Base-by-base conservation (phyloP, 2,329 filamentous ascomycete genomes). In the Metarhizium brunneum region DNA sequence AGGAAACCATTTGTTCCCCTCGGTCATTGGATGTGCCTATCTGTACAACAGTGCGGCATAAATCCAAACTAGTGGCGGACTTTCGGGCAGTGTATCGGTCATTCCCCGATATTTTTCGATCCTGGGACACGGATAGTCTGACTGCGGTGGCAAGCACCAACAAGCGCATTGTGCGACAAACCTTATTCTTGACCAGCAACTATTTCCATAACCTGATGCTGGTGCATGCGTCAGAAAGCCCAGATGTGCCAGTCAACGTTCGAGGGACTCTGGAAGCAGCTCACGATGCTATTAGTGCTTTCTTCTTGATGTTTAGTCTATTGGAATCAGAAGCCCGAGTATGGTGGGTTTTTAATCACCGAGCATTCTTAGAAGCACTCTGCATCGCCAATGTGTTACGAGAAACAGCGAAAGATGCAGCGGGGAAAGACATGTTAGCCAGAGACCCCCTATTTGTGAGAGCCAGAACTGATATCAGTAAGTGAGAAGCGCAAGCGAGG, bases 281-380 rank as follows among this genome's bases (percentile, higher is more conserved):
- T 0, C 84, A 90, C 62, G 86, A 88, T 65, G 88, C 88, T 4
- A 82, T 92, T 50, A 80, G 78, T 48, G 76, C 86, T 1, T 92
- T 91, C 66, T 91, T 92, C 67, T 76, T 90, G 56, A 76, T 91
- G 6, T 88, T 85, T 69, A 75, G 74, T 42, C 71, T 89, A 13
- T 84, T 91, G 59, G 82, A 86, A 61, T 75, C 76, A 16, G 88
- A 92, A 71, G 86, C 87, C 1, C 79, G 84, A 14, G 87, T 91
- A 1, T 92, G 88, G 88, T 92, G 88, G 88, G 87, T 90, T 0
- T 90, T 91, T 61, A 88, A 90, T 66, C 88, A 92, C 66, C 76
- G 88, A 1, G 88, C 88, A 0, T 92, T 92, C 65, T 76, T 92
- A 53, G 88, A 92, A 73, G 86, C 86, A 36, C 68, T 85, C 65